These are phyloP conservation scores for Fomitopsis palustris DNA, from an alignment of 1,284 basidiomycete species.

Conservation along the genomic window DNA sequence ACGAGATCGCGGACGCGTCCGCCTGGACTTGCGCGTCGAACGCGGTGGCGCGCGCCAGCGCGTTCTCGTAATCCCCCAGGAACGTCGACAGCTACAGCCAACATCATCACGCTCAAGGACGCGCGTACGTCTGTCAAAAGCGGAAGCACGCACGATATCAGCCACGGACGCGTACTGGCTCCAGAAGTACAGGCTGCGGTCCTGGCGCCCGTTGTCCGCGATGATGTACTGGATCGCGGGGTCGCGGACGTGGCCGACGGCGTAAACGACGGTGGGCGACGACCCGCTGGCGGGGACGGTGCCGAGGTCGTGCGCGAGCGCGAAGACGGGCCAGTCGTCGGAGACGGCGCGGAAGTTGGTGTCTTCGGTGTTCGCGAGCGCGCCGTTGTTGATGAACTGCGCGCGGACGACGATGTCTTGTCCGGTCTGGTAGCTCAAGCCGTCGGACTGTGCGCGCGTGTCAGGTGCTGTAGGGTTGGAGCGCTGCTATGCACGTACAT, in stretches of 20 bases:
- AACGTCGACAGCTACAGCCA: slow-evolving; percentile 49
- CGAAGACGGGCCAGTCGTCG: slow-evolving; percentile 27
- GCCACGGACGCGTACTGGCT: slow-evolving; percentile 10
- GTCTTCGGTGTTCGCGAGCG: slow-evolving; percentile 30
- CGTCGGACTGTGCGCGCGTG: slow-evolving; percentile 31
- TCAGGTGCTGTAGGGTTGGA: background rate
- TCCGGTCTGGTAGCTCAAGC: slow-evolving; percentile 55
- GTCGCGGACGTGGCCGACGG: slow-evolving; percentile 31
- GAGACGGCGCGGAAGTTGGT: slow-evolving; percentile 29
- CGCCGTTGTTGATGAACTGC: slow-evolving; percentile 27
- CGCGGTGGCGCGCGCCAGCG: slow-evolving; percentile 43
- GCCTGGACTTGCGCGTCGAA: slow-evolving; percentile 52
- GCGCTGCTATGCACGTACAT: slow-evolving; percentile 29
- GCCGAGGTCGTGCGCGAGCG: slow-evolving; percentile 30
- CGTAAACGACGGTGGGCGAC: slow-evolving; percentile 27
- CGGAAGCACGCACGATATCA: slow-evolving; percentile 12
- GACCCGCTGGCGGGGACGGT: slow-evolving; percentile 19
- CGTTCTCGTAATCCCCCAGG: slow-evolving; percentile 47
- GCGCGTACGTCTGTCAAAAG: background rate
- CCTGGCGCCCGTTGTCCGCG: slow-evolving; percentile 9
- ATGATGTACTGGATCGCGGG: slow-evolving; percentile 27
- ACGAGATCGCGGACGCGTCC: slow-evolving; percentile 52
- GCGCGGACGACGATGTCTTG: slow-evolving; percentile 26
- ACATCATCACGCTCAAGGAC: background rate
- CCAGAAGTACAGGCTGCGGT: slow-evolving; percentile 22